Percentiles rank a stretch among this genome's conserved stretches.
Conservation (phyloP, 1,284 basidiomycete genomes). For the Stygiomarasmius scandens region DNA sequence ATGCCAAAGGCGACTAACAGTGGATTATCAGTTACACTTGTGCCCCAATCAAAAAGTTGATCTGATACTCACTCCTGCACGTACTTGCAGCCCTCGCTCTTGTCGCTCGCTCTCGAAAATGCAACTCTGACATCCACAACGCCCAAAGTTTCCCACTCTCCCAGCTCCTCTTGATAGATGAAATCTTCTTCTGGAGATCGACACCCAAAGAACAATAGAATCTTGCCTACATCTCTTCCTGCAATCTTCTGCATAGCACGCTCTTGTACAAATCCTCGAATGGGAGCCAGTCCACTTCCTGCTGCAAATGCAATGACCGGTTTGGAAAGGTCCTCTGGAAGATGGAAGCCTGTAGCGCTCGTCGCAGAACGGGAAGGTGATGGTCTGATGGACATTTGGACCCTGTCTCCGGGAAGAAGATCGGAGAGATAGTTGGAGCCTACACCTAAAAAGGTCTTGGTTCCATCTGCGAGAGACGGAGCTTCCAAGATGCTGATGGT, state of each 20-base stretch:
- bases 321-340: conserved; percentile 41
- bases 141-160: conserved; percentile 45
- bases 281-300: conserved; percentile 53
- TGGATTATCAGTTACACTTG: background rate
- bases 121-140: conserved; percentile 53
- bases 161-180: conserved; percentile 44
- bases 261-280: conserved; percentile 55
- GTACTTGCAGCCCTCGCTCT: conserved; percentile 48
- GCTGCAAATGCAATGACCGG: conserved; percentile 54
- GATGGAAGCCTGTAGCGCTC: conserved; percentile 44
- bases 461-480: conserved; percentile 33
- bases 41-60: background rate
- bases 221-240: conserved; percentile 45
- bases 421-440: conserved; percentile 50
- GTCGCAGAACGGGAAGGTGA: conserved; percentile 20
- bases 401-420: conserved; percentile 42
- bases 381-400: conserved; percentile 48
- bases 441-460: conserved; percentile 45
- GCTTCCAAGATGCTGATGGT: conserved; percentile 48
- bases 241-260: conserved; percentile 49
- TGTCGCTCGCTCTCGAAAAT: conserved; percentile 42
- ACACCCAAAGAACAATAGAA: conserved; percentile 55
- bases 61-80: conserved; percentile 47
- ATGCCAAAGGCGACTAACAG: conserved; percentile 45
- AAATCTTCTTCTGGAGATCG: conserved; percentile 45